Evolutionary conservation across 495 filamentous ascomycete species (phyloP), one percentile per base, ranked within the genome.

Genomic region (Penicillium herquei): DNA sequence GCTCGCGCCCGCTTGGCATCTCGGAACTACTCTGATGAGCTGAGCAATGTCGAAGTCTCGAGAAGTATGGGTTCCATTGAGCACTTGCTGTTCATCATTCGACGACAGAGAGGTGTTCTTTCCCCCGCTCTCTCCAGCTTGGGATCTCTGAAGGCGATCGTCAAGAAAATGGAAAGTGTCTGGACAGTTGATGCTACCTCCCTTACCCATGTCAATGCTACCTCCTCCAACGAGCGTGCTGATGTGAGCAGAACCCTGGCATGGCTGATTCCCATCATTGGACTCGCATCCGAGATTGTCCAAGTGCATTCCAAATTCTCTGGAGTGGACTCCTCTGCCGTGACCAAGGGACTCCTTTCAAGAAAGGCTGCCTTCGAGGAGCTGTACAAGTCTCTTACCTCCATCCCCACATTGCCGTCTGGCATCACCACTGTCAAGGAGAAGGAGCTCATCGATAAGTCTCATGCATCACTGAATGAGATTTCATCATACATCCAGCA

Each of bases 1-100:
- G 82, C 86, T 30, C 78, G 80, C 41, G 84, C 88, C 41, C 81
- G 92, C 59, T 71, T 83, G 39, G 78, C 84, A 16, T 70, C 79
- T 10, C 77, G 81, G 14, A 85, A 87, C 34, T 91, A 92, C 68
- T 92, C 88, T 0, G 87, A 88, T 14, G 95, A 98, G 57, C 72
- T 99, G 16, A 95, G 84, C 57, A 76, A 80, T 47, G 84, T 86
- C 10, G 90, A 96, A 54, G 80, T 94, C 13, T 77, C 81, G 31
- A 80, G 91, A 57, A 91, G 91, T 67, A 77, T 87, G 11, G 90
- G 90, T 0, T 90, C 87, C 47, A 70, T 96, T 35, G 94, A 99
- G 65, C 87, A 92, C 46, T 73, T 98, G 18, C 66, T 97, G 34
- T 77, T 86, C 54, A 69, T 87, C 13, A 66, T 83, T 39, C 71